Base-by-base conservation (phyloP, 768 basidiomycete genomes). In the Termitomyces sp. region DNA sequence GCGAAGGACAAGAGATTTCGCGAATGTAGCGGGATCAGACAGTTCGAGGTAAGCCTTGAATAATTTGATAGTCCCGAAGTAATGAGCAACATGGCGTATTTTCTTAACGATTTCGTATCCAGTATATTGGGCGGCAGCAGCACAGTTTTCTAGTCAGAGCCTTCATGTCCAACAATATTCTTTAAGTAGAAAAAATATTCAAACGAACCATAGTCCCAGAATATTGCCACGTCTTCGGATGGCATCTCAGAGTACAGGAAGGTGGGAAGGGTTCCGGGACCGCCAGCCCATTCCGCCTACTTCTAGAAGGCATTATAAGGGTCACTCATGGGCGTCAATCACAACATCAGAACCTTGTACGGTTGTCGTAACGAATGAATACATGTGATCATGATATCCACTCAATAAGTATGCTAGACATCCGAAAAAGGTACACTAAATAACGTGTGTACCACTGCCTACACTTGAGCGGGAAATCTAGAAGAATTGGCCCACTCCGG, bases 11-110 rank as follows among this genome's bases (percentile, higher is more conserved):
- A 72, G 65, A 25, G 76, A 75, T 64, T 78, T 80, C 32, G 70
- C 38, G 38, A 69, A 69, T 9, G 63, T 63, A 14, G 66, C 61
- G 15, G 66, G 63, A 1, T 79, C 75, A 6, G 82, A 74, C 20
- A 80, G 61, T 64, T 84, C 79, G 42, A 83, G 70, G 68, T 87
- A 87, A 17, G 84, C 84, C 67, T 81, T 83, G 77, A 87, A 85
- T 0, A 75, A 67, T 15, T 76, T 79, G 36, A 85, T 75, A 57
- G 66, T 72, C 50, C 85, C 85, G 66, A 79, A 83, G n/a, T 71
- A 58, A 63, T 82, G 83, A 1, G 82, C 81, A 14, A 82, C 70
- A 51, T 70, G 71, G 45, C 80, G 75, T 10, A 86, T 79, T 53
- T 74, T 78, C 65, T 77, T 74, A 3, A 76, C 79, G 10, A 84